Conservation (phyloP, 352 stramenopile species). For the Pythium inflatum region DNA sequence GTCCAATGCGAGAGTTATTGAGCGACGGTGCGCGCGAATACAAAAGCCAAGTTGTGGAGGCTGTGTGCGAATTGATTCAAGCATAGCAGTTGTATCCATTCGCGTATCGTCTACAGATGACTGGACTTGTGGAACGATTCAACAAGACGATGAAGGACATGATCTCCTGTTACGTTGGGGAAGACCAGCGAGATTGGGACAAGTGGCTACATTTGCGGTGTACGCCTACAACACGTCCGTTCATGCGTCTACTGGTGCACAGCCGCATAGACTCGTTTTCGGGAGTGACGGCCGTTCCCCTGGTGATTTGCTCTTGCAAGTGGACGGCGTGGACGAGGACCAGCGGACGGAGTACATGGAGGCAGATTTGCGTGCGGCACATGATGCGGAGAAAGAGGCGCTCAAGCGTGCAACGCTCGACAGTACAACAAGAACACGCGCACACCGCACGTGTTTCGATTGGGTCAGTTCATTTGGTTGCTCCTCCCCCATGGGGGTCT, state of each 20-base stretch:
- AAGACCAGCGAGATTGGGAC: slow-evolving; percentile 21
- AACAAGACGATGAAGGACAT: slow-evolving; percentile 32
- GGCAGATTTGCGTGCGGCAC: no score
- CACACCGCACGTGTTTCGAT: no score
- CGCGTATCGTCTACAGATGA: slow-evolving; percentile 21
- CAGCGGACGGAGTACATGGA: no score
- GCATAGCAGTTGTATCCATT: slow-evolving; percentile 28
- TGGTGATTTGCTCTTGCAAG: slow-evolving; percentile 4
- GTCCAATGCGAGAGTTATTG: slow-evolving; percentile 25
- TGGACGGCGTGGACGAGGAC: no score
- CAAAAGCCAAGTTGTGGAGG: neutral
- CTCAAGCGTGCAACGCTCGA: no score
- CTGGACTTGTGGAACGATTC: slow-evolving; percentile 17
- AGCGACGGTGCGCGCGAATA: slow-evolving; percentile 28
- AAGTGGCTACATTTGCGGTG: slow-evolving; percentile 17
- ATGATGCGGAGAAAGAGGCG: no score
- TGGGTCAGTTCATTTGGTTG: no score
- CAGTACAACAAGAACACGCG: no score
- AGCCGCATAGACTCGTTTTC: no score
- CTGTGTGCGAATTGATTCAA: slow-evolving; percentile 25
- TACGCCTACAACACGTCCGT: slow-evolving; percentile 16
- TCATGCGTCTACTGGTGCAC: no score
- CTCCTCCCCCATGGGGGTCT: no score
- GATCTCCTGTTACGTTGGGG: slow-evolving; percentile 18
- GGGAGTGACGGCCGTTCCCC: no score